Evolutionary conservation across 768 basidiomycete species (phyloP).

Genomic region (Trametes meyenii): DNA sequence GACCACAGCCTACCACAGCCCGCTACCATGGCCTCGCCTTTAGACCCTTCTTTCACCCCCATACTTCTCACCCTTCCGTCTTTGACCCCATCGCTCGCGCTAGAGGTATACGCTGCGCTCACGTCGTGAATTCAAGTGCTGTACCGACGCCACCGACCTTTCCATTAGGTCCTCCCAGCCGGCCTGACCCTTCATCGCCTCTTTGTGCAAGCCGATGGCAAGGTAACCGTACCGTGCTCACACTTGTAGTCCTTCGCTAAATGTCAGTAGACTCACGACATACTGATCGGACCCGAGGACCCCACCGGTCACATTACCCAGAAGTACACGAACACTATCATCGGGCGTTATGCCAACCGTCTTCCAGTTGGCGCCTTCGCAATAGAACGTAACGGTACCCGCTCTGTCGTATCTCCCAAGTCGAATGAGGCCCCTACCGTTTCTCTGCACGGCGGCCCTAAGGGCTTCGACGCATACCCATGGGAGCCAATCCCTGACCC

Average conservation of each 20-base stretch:
- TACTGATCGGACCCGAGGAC: slow-evolving; percentile 72
- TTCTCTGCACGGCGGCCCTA: slow-evolving; percentile 72
- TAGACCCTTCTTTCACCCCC: slow-evolving; percentile 44
- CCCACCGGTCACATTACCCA: slow-evolving; percentile 58
- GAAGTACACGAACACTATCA: slow-evolving; percentile 73
- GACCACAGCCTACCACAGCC: neutral
- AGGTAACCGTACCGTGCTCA: slow-evolving; percentile 42
- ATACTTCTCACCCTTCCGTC: slow-evolving; percentile 57
- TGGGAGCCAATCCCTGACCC: slow-evolving; percentile 51
- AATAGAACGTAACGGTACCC: slow-evolving; percentile 56
- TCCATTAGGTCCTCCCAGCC: slow-evolving; percentile 58
- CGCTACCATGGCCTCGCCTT: slow-evolving; percentile 2
- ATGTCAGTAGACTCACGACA: slow-evolving; percentile 63
- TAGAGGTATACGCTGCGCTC: slow-evolving; percentile 50
- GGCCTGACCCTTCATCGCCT: slow-evolving; percentile 72
- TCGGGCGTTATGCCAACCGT: slow-evolving; percentile 75
- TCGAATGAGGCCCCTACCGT: slow-evolving; percentile 44
- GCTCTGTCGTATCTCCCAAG: slow-evolving; percentile 44
- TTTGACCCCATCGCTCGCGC: slow-evolving; percentile 56
- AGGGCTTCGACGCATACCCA: slow-evolving; percentile 59
- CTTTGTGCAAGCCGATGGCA: slow-evolving; percentile 65
- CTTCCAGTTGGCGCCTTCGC: slow-evolving; percentile 54
- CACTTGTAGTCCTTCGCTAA: neutral
- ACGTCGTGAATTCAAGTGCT: neutral
- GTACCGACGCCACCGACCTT: slow-evolving; percentile 13